Percentiles rank a stretch among this genome's conserved stretches.
These are phyloP conservation scores for Lactifluus pinguis DNA, from an alignment of 768 basidiomycete species.

Conservation along the genomic window DNA sequence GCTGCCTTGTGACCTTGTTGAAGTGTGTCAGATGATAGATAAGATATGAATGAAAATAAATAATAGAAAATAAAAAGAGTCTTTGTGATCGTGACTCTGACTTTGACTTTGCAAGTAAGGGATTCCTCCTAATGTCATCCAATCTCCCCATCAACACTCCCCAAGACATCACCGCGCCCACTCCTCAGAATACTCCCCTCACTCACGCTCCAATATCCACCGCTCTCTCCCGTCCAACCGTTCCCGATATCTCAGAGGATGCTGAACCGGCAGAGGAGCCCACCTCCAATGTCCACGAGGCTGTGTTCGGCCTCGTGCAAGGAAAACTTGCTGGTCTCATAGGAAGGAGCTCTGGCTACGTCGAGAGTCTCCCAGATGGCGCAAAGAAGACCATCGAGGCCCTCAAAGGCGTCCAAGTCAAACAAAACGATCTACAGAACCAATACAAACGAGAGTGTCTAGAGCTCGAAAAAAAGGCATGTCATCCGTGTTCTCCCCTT, in stretches of 20 bases:
- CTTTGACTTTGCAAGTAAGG: too few relatives aligned
- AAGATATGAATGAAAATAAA: too few relatives aligned
- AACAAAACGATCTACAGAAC: slow-evolving; percentile 85
- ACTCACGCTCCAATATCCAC: slow-evolving; percentile 70
- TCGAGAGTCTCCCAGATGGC: slow-evolving; percentile 76
- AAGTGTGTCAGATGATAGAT: too few relatives aligned
- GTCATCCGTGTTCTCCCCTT: slow-evolving; percentile 19
- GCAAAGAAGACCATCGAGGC: slow-evolving; percentile 83
- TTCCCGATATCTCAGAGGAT: slow-evolving; percentile 81
- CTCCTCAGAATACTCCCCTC: slow-evolving; percentile 88
- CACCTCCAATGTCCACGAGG: slow-evolving; percentile 46
- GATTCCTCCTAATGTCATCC: slow-evolving; percentile 46
- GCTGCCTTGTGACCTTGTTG: too few relatives aligned
- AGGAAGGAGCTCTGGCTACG: slow-evolving; percentile 90
- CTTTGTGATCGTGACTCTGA: neutral
- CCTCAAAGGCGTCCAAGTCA: slow-evolving; percentile 87
- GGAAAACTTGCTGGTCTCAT: slow-evolving; percentile 77
- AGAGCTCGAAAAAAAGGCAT: slow-evolving; percentile 91
- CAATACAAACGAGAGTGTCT: slow-evolving; percentile 93
- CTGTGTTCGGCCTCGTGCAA: slow-evolving; percentile 81
- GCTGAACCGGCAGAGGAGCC: slow-evolving; percentile 61
- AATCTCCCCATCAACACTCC: slow-evolving; percentile 50
- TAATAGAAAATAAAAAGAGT: neutral
- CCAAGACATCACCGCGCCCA: slow-evolving; percentile 68
- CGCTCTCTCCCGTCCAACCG: slow-evolving; percentile 78